A percentile compares a stretch with the other conserved stretches of the same genome.
phyloP scores from a whole-genome alignment of 2,329 filamentous ascomycete species.

The Pestalotiopsis sp. region DNA sequence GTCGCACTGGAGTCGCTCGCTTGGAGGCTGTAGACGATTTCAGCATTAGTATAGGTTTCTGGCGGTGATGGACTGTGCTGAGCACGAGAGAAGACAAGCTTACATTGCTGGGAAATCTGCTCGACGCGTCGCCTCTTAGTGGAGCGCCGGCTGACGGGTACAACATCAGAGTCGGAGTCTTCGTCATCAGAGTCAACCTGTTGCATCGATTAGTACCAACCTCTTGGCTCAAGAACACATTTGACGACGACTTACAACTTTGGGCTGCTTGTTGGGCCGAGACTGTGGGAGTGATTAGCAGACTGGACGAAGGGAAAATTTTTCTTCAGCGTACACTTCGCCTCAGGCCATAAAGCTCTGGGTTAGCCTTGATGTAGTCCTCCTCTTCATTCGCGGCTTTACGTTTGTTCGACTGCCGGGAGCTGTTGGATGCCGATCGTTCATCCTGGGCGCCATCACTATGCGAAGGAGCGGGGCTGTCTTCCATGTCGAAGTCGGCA shows the following conservation, averaged over 20 bases:
- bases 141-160: slow-evolving; percentile 57
- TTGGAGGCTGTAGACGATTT: slow-evolving; percentile 55
- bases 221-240: not conserved
- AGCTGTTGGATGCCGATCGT: slow-evolving; percentile 72
- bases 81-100: slow-evolving; percentile 28
- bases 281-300: slow-evolving; percentile 46
- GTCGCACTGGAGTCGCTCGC: slow-evolving; percentile 56
- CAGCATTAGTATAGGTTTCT: slow-evolving; percentile 8
- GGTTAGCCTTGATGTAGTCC: slow-evolving; percentile 86
- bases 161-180: slow-evolving; percentile 74
- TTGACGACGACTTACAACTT: slow-evolving; percentile 48
- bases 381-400: slow-evolving; percentile 72
- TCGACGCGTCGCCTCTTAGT: slow-evolving; percentile 71
- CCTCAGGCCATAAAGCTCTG: slow-evolving; percentile 90
- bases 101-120: slow-evolving; percentile 63
- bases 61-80: slow-evolving; percentile 1
- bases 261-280: slow-evolving; percentile 60
- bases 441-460: slow-evolving; percentile 52
- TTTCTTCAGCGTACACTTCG: slow-evolving; percentile 72
- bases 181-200: slow-evolving; percentile 54
- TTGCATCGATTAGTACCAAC: slow-evolving; percentile 14
- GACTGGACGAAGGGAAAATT: slow-evolving; percentile 15
- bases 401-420: slow-evolving; percentile 72
- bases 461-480: slow-evolving; percentile 53
- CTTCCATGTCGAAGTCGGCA: slow-evolving; percentile 77